phyloP scores from a whole-genome alignment of 768 basidiomycete species.

The Lactarius vividus region DNA sequence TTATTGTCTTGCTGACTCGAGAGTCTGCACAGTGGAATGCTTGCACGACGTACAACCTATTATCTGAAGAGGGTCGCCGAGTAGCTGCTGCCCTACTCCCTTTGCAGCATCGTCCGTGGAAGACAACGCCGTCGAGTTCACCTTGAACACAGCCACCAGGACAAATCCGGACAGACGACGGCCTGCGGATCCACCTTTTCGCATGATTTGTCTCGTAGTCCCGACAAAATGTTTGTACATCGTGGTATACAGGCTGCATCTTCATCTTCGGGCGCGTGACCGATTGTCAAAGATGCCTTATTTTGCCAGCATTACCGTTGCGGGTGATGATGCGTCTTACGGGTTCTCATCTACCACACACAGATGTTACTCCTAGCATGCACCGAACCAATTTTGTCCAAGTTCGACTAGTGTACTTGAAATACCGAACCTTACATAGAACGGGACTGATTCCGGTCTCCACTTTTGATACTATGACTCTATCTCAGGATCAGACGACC shows the following conservation, averaged over 20 bases:
- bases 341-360: neutral
- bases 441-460: neutral
- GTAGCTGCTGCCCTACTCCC: conserved; percentile 92
- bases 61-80: conserved; percentile 89
- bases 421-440: neutral
- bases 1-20: neutral
- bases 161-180: neutral
- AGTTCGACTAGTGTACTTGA: neutral
- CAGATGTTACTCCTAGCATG: neutral
- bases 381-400: neutral
- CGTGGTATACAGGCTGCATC: conserved; percentile 1
- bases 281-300: neutral
- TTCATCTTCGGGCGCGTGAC: neutral
- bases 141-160: neutral
- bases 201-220: neutral
- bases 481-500: neutral
- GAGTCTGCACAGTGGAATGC: conserved; percentile 67
- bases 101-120: conserved; percentile 52
- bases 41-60: conserved; percentile 91
- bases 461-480: neutral
- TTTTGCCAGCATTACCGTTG: neutral
- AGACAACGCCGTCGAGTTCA: conserved; percentile 26
- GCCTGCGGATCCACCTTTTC: neutral
- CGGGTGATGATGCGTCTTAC: neutral
- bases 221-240: neutral